Base-by-base conservation (phyloP, 768 basidiomycete genomes). In the Leccinum subtestaceum region DNA sequence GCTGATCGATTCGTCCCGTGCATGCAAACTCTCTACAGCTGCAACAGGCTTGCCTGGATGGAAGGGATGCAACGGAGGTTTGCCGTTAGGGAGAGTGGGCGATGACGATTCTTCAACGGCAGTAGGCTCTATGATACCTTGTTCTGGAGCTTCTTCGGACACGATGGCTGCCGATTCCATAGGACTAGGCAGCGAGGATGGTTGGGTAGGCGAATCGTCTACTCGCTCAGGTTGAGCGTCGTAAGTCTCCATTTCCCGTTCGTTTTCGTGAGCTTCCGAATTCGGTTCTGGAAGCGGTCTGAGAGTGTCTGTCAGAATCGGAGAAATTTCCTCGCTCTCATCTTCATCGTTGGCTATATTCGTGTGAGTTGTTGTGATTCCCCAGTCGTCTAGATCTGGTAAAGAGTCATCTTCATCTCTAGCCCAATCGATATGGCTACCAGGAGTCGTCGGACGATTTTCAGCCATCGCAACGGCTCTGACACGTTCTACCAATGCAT, bases 381-480 rank as follows among this genome's bases (percentile, higher is more conserved):
- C 90, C 92, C 92, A 94, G 68, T 94, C 92, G 68, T 93, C 84
- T 27, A 94, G 78, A 72, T 91, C 89, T 5, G 92, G 91, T 2
- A 94, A 76, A 61, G 82, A 85, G 60, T 84, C 82, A 62, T 93
- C 91, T 57, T 94, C 91, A 63, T 93, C 90, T 36, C 87, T 88
- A 45, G 92, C 92, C 92, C 92, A 94, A 72, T 93, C 91, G 58
- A 93, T 88, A 63, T 93, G 90, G 58, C 85, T 89, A 34, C 86
- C 87, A 13, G 88, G 88, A 1, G 88, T 88, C 15, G 81, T 75
- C 12, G 89, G 86, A 47, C 88, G 76, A 65, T 84, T 78, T 54
- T 83, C 78, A 32, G 79, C 85, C 84, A 91, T 89, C 9, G 88
- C 88, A 7, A 84, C 83, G 9, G 88, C 85, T 51, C 89, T 77